Percentiles rank a stretch among this genome's conserved stretches.
Conservation (phyloP, 2,329 filamentous ascomycete genomes). For the Huntiella moniliformis region DNA sequence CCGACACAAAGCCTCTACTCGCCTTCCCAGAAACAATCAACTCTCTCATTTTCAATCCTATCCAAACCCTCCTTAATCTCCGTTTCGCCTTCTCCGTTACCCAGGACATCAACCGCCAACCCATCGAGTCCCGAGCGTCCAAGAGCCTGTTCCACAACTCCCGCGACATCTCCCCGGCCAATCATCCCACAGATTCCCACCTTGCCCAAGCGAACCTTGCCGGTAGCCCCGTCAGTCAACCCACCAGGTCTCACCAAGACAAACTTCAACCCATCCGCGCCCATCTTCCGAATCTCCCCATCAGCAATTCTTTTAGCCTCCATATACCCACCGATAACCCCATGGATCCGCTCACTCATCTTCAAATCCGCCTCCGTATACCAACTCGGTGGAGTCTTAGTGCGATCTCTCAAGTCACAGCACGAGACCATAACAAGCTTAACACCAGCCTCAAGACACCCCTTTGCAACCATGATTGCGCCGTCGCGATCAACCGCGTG, state of each 20-base stretch:
- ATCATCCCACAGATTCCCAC: conserved; percentile 21
- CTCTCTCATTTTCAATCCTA: conserved; percentile 19
- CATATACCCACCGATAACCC: conserved; percentile 22
- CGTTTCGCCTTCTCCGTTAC: conserved; percentile 18
- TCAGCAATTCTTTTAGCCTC: conserved; percentile 25
- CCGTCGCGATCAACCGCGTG: conserved; percentile 26
- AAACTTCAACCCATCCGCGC: conserved; percentile 20
- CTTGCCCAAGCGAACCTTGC: conserved; percentile 24
- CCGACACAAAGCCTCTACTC: no score
- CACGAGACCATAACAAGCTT: conserved; percentile 29
- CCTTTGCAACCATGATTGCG: conserved; percentile 27
- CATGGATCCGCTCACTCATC: conserved; percentile 21
- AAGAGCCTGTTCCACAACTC: conserved; percentile 22
- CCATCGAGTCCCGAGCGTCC: conserved; percentile 23
- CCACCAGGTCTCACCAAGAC: conserved; percentile 26
- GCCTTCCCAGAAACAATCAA: conserved; percentile 15
- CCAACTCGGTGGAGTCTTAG: conserved; percentile 23
- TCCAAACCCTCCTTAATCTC: conserved; percentile 21
- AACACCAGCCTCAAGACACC: conserved; percentile 26
- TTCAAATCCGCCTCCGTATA: conserved; percentile 22
- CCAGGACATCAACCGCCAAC: conserved; percentile 25
- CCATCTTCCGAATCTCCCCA: conserved; percentile 17
- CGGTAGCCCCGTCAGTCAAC: conserved; percentile 21
- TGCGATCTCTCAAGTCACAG: conserved; percentile 24
- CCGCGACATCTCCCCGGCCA: conserved; percentile 26